Evolutionary conservation across 2,329 filamentous ascomycete genomes (phyloP).

Genomic region (Podosphaera leucotricha): DNA sequence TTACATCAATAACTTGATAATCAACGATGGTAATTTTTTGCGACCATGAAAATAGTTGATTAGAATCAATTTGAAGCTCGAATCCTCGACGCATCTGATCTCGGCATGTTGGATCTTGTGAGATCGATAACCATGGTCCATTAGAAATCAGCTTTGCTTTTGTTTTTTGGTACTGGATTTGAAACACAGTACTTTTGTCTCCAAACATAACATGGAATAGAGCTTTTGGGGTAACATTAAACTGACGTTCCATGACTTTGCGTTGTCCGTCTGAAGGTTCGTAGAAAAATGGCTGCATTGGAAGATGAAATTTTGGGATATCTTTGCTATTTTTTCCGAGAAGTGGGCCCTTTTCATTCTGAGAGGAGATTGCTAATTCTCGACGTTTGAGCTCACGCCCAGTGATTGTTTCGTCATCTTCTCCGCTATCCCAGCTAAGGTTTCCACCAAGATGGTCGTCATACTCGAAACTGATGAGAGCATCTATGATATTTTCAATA

Average conservation of each 20-base stretch:
- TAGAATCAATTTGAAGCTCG: constrained; percentile 48
- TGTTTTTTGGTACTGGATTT: constrained; percentile 67
- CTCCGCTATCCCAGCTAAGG: constrained; percentile 74
- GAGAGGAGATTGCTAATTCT: constrained; percentile 31
- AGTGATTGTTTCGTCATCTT: constrained; percentile 37
- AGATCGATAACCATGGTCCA: constrained; percentile 56
- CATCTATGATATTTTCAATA: constrained; percentile 45
- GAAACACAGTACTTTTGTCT: constrained; percentile 86
- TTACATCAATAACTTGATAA: constrained; percentile 65
- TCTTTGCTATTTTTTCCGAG: constrained; percentile 16
- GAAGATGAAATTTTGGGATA: constrained; percentile 49
- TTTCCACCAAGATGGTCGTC: constrained; percentile 30
- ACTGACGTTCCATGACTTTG: constrained; percentile 54
- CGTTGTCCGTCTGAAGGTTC: constrained; percentile 61
- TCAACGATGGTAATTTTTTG: constrained; percentile 46
- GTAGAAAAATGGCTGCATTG: constrained; percentile 58
- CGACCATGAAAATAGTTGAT: constrained; percentile 38
- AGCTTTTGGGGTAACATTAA: constrained; percentile 79
- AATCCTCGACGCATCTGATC: constrained; percentile 34
- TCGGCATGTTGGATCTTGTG: constrained; percentile 40
- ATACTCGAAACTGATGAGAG: constrained; percentile 51
- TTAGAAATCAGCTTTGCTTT: constrained; percentile 61
- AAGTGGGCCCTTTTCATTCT: constrained; percentile 37
- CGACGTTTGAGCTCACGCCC: constrained; percentile 19
- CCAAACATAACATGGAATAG: constrained; percentile 93